These are phyloP conservation scores for Flaveria trinervia DNA, from an alignment of 129 eudicot genomes.

Conservation along the genomic window DNA sequence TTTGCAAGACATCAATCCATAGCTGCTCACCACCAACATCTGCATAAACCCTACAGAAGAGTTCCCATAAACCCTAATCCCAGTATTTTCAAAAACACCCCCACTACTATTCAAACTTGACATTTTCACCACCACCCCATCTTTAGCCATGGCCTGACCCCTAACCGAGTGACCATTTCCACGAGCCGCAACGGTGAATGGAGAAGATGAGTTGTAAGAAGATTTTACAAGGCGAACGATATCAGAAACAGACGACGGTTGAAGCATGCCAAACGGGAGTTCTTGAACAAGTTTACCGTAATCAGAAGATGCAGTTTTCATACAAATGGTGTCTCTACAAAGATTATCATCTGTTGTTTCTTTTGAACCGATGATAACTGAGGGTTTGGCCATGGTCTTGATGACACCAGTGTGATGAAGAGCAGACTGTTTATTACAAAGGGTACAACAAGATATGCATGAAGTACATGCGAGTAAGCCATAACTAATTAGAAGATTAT, in stretches of 20 bases:
- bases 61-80: constrained; percentile 38
- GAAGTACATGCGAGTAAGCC: constrained; percentile 21
- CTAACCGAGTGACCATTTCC: constrained; percentile 44
- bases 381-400: constrained; percentile 11
- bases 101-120: constrained; percentile 18
- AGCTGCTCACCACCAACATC: constrained; percentile 47
- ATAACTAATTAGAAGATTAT: background rate
- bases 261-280: constrained; percentile 33
- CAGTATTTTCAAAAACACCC: background rate
- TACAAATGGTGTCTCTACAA: constrained; percentile 28
- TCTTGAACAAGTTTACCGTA: constrained; percentile 31
- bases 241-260: constrained; percentile 32
- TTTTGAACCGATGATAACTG: background rate
- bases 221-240: constrained; percentile 23
- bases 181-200: constrained; percentile 29
- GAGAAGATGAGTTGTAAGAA: constrained; percentile 19
- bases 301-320: constrained; percentile 35
- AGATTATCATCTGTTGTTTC: constrained; percentile 20
- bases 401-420: constrained; percentile 12
- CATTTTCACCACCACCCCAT: constrained; percentile 46
- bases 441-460: constrained; percentile 12
- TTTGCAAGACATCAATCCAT: constrained; percentile 36
- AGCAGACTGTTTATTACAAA: constrained; percentile 16
- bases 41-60: constrained; percentile 37
- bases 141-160: constrained; percentile 42